These are phyloP conservation scores for Pleurotus tuoliensis DNA, from an alignment of 768 basidiomycete genomes.

Conservation along the genomic window DNA sequence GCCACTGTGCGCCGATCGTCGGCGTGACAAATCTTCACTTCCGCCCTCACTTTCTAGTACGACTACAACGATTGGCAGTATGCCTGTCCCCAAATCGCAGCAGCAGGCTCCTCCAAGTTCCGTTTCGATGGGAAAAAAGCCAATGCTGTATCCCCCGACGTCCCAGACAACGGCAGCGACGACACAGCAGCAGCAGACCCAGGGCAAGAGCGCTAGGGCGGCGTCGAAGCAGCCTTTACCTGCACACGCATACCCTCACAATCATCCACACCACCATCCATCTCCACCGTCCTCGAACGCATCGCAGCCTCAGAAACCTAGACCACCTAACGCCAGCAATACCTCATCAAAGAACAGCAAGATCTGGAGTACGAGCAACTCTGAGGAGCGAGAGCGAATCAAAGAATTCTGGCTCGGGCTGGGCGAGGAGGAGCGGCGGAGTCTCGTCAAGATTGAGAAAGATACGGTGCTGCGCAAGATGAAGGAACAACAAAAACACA, in stretches of 20 bases:
- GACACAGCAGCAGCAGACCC: conserved; percentile 7
- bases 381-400: conserved; percentile 94
- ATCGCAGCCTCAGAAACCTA: conserved; percentile 9
- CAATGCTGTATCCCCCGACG: conserved; percentile 11
- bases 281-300: conserved; percentile 48
- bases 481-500: conserved; percentile 99
- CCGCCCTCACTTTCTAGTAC: conserved; percentile 2
- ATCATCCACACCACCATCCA: conserved; percentile 40
- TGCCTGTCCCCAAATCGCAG: neutral
- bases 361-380: conserved; percentile 92
- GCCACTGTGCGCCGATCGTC: conserved; percentile 8
- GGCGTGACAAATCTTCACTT: conserved; percentile 9
- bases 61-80: conserved; percentile 2
- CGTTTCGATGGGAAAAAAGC: conserved; percentile 12
- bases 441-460: conserved; percentile 96
- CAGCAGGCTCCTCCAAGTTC: conserved; percentile 4
- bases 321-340: conserved; percentile 32
- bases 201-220: conserved; percentile 11
- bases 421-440: conserved; percentile 85
- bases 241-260: conserved; percentile 33
- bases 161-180: conserved; percentile 1
- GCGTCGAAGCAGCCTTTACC: conserved; percentile 53
- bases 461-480: conserved; percentile 97
- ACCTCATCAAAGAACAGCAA: conserved; percentile 53
- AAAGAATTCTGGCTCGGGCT: conserved; percentile 97